Percentiles rank a stretch among this genome's conserved stretches.
Evolutionary conservation across 345 rosid genomes (phyloP).

Genomic region (Melaleuca alternifolia): DNA sequence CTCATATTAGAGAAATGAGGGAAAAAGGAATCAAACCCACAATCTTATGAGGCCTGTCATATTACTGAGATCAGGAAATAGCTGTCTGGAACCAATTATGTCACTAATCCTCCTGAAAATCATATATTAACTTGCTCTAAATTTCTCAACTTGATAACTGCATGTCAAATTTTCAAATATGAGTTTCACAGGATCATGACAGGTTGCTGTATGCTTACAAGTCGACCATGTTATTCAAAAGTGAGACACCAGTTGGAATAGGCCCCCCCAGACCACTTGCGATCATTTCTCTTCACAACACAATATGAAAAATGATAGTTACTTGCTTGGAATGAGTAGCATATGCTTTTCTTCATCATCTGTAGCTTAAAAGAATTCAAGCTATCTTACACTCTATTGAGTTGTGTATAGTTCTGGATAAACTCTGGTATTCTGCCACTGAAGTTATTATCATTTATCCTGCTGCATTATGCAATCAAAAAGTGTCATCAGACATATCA

Average conservation of each 20-base stretch:
- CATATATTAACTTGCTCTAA: not conserved
- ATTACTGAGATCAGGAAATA: constrained; percentile 18
- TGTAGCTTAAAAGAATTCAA: not conserved
- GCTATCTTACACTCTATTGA: constrained; percentile 50
- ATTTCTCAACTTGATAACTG: not conserved
- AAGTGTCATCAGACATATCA: not conserved
- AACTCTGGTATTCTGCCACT: constrained; percentile 58
- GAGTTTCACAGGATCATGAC: not conserved
- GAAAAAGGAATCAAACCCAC: constrained; percentile 14
- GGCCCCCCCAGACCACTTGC: constrained; percentile 47
- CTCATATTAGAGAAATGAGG: not conserved
- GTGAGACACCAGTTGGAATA: constrained; percentile 27
- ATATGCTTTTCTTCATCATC: not conserved
- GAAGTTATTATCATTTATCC: constrained; percentile 66
- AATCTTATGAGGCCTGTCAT: constrained; percentile 16
- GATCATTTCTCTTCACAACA: constrained; percentile 35
- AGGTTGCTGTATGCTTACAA: constrained; percentile 22
- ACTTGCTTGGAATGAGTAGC: not conserved
- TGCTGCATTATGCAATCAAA: constrained; percentile 30
- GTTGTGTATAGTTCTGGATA: constrained; percentile 45
- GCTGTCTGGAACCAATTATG: constrained; percentile 17
- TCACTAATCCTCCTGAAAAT: constrained; percentile 38
- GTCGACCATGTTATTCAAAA: constrained; percentile 11
- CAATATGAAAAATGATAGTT: not conserved
- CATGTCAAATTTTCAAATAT: not conserved